phyloP scores from a whole-genome alignment of 345 rosid genomes.

The Pugionium dolabratum region DNA sequence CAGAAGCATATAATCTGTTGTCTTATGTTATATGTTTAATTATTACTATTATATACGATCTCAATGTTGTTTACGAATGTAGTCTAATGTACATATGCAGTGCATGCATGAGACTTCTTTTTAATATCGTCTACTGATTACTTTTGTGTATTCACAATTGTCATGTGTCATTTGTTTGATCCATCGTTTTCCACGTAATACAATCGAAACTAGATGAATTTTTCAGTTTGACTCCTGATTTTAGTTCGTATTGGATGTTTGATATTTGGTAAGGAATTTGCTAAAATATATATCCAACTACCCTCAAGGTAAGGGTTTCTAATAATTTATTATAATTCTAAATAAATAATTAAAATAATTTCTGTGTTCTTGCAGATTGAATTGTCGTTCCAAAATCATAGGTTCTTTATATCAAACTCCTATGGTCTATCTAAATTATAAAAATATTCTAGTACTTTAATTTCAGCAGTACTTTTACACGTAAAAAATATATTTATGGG shows the following conservation, averaged over 20 bases:
- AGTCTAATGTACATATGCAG: conserved; percentile 24
- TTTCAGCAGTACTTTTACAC: no score
- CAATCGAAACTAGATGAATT: not conserved
- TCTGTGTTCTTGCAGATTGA: not conserved
- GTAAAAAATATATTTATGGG: not conserved
- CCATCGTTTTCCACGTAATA: conserved; percentile 23
- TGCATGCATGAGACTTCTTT: conserved; percentile 25
- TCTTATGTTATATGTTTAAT: not conserved
- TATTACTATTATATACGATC: no score
- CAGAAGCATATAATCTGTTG: conserved; percentile 12
- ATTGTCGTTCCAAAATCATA: not conserved
- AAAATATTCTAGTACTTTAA: no score
- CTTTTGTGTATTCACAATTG: not conserved
- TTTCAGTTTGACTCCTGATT: not conserved
- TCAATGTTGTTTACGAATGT: conserved; percentile 22
- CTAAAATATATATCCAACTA: not conserved
- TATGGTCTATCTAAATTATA: not conserved
- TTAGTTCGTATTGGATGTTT: not conserved
- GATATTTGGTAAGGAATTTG: not conserved
- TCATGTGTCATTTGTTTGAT: not conserved
- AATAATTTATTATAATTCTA: not conserved
- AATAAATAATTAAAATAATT: not conserved
- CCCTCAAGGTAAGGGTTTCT: not conserved
- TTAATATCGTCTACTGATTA: no score
- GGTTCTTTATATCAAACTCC: not conserved